Conservation (phyloP, 495 filamentous ascomycete genomes). For the Penicillium fimorum region DNA sequence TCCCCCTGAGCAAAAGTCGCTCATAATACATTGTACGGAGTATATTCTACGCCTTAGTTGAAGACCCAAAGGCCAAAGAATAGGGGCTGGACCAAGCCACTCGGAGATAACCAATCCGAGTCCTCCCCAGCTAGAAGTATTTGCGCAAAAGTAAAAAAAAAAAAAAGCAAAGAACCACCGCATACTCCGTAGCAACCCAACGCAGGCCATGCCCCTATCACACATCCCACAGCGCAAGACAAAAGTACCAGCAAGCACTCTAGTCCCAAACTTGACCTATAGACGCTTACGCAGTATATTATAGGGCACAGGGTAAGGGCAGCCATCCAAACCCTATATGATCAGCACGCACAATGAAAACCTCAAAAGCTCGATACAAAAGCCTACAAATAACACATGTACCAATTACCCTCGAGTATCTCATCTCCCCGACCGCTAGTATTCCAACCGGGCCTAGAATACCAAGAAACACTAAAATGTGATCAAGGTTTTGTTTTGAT, state of each 20-base stretch:
- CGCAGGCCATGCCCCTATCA: background rate
- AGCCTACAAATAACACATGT: slow-evolving; percentile 1
- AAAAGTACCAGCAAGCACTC: slow-evolving; percentile 7
- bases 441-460: slow-evolving; percentile 6
- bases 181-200: background rate
- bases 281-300: background rate
- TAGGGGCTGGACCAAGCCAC: background rate
- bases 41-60: background rate
- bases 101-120: background rate
- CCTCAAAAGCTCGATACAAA: background rate
- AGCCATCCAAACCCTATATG: slow-evolving; percentile 22
- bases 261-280: slow-evolving; percentile 1
- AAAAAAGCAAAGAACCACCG: background rate
- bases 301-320: slow-evolving; percentile 34
- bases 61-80: background rate
- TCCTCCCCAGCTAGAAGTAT: background rate
- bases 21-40: background rate
- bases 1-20: background rate
- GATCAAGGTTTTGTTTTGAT: slow-evolving; percentile 18
- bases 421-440: slow-evolving; percentile 9
- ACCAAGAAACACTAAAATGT: background rate
- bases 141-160: background rate
- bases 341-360: slow-evolving; percentile 26
- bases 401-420: background rate
- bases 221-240: background rate